Percentiles rank a stretch among this genome's conserved stretches.
These are phyloP conservation scores for Jimgerdemannia flammicorona DNA, from an alignment of 192 early-diverging fungal species.

Conservation along the genomic window DNA sequence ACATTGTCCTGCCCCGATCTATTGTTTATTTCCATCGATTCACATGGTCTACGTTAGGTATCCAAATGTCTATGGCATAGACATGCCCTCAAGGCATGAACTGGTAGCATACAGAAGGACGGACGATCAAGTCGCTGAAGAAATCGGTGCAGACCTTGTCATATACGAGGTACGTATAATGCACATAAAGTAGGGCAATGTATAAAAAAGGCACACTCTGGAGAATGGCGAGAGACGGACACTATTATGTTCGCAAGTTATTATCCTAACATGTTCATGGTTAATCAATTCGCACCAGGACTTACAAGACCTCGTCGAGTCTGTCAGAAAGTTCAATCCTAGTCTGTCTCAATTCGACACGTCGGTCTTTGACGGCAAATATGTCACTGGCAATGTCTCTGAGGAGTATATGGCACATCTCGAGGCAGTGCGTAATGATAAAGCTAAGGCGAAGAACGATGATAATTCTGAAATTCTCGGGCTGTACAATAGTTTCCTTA, in stretches of 20 bases:
- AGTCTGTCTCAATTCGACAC: slow-evolving; percentile 84
- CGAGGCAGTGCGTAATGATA: slow-evolving; percentile 47
- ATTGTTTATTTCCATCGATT: too few relatives aligned
- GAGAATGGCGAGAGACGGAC: background rate
- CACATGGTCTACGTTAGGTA: slow-evolving; percentile 28
- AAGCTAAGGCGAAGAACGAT: slow-evolving; percentile 23
- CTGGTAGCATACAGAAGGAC: slow-evolving; percentile 79
- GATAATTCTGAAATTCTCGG: slow-evolving; percentile 26
- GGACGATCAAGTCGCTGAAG: slow-evolving; percentile 82
- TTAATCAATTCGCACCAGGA: slow-evolving; percentile 32
- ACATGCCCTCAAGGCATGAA: slow-evolving; percentile 95
- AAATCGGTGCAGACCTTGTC: slow-evolving; percentile 92
- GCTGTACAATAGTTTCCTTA: slow-evolving; percentile 26
- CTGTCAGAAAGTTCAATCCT: slow-evolving; percentile 84
- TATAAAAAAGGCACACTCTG: background rate
- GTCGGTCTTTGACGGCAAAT: slow-evolving; percentile 95
- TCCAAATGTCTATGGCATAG: slow-evolving; percentile 99
- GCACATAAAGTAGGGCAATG: background rate
- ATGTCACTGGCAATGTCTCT: slow-evolving; percentile 81
- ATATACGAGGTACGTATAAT: slow-evolving; percentile 77
- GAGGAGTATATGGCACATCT: slow-evolving; percentile 61
- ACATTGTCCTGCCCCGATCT: too few relatives aligned
- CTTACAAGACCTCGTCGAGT: slow-evolving; percentile 80
- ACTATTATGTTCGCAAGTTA: background rate
- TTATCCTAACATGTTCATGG: background rate